Base-by-base conservation (phyloP, 129 eudicot species). In the Calendula officinalis region DNA sequence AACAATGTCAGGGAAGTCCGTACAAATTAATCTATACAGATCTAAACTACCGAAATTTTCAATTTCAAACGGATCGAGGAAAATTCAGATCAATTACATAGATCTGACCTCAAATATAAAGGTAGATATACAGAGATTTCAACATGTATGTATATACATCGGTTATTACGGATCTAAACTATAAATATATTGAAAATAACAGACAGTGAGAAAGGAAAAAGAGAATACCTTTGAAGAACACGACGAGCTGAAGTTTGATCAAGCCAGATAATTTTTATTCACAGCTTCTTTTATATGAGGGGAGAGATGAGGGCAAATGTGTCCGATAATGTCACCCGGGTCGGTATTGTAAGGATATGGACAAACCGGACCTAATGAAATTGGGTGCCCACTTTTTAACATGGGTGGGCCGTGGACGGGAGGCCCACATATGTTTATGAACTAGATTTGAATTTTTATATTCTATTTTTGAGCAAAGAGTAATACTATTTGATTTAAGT, bases 201-300 rank as follows among this genome's bases (percentile, higher is more conserved):
- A 8, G 37, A 52, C 3, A 5, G 57, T 52, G 12, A 52, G 57
- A 7, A 0, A 52, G 13, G 57, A 49, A 52, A 27, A 8, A 8
- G 57, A 8, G 57, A 22, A 35, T 52, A 52, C 57, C 57, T 52
- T 52, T 52, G 57, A 52, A 52, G 37, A 52, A 52, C 57, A 52
- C 4, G 57, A 8, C 57, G 36, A 22, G 17, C 12, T 52, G 57
- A 22, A 22, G 55, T 49, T 14, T 35, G 36, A 5, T 52, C 57
- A 35, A 52, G 57, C 57, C 57, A 27, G 13, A 52, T 52, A 8
- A 17, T 22, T 22, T 52, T 52, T 27, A 8, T 17, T 52, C 13
- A 30, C 57, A 6, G 37, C 35, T 16, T 2, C 27, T 33, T 52
- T 27, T 52, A 35, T 52, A 27, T 22, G 57, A 52, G 56, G 0